Evolutionary conservation across 495 filamentous ascomycete species (phyloP).

Genomic region (Hypoxylon rickii): DNA sequence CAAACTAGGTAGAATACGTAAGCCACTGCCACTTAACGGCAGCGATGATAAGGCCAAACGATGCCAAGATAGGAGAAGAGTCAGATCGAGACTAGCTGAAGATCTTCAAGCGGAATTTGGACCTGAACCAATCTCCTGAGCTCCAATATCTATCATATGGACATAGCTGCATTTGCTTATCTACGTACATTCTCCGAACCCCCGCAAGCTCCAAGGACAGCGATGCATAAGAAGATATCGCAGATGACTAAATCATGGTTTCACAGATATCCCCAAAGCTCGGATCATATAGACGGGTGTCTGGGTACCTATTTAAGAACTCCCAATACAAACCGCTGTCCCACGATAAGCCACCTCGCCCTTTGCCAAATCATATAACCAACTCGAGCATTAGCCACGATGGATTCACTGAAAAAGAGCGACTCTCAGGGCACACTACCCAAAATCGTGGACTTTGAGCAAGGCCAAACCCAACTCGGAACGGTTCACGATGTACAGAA

Average conservation of each 20-base stretch:
- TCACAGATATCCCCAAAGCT: slow-evolving; percentile 2
- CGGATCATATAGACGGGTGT: no score
- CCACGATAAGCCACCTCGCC: background rate
- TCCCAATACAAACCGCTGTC: no score
- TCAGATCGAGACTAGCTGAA: slow-evolving; percentile 9
- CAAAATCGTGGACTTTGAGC: slow-evolving; percentile 12
- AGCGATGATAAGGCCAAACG: slow-evolving; percentile 10
- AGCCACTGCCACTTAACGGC: no score
- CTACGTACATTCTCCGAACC: slow-evolving; percentile 24
- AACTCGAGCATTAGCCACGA: background rate
- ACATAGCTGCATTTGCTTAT: slow-evolving; percentile 15
- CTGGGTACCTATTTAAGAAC: no score
- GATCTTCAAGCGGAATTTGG: slow-evolving; percentile 11
- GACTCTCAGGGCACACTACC: background rate
- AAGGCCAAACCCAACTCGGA: slow-evolving; percentile 34
- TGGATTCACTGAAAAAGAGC: slow-evolving; percentile 29
- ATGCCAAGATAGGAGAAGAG: slow-evolving; percentile 13
- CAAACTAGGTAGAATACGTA: slow-evolving; percentile 9
- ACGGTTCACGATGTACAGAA: slow-evolving; percentile 52
- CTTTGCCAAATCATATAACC: background rate
- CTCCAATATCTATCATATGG: slow-evolving; percentile 4
- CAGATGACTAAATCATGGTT: background rate
- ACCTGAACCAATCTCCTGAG: slow-evolving; percentile 3
- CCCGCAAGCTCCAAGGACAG: slow-evolving; percentile 13
- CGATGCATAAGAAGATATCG: slow-evolving; percentile 1